phyloP scores from a whole-genome alignment of 1,284 basidiomycete genomes.

The Naganishia cerealis region DNA sequence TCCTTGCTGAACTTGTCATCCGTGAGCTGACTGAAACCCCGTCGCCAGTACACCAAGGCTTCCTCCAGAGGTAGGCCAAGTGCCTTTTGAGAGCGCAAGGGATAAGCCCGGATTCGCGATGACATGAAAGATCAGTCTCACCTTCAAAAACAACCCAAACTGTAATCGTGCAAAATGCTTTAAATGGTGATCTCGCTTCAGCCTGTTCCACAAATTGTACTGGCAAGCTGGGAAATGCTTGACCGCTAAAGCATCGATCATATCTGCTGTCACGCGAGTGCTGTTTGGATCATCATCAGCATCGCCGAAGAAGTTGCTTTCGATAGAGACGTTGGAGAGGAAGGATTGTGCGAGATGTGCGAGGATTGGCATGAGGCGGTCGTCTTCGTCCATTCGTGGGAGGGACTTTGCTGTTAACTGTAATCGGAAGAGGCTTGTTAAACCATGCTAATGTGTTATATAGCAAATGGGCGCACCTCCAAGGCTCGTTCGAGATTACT shows the following conservation, averaged over 20 bases:
- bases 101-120: background rate
- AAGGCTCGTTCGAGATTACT: slow-evolving; percentile 72
- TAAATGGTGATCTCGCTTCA: slow-evolving; percentile 78
- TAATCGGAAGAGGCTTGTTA: slow-evolving; percentile 28
- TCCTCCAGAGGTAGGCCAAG: slow-evolving; percentile 93
- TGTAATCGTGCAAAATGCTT: slow-evolving; percentile 91
- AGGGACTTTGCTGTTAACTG: slow-evolving; percentile 83
- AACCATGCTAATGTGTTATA: background rate
- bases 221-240: slow-evolving; percentile 96
- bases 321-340: slow-evolving; percentile 72
- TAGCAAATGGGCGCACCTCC: slow-evolving; percentile 61
- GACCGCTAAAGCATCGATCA: slow-evolving; percentile 83
- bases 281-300: slow-evolving; percentile 55
- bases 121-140: slow-evolving; percentile 45
- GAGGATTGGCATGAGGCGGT: slow-evolving; percentile 84
- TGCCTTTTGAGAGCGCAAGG: slow-evolving; percentile 60
- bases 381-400: slow-evolving; percentile 93
- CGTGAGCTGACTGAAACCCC: slow-evolving; percentile 73
- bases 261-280: slow-evolving; percentile 77
- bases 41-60: slow-evolving; percentile 89
- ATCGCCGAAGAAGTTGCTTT: slow-evolving; percentile 44
- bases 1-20: slow-evolving; percentile 99
- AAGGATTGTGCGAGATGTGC: slow-evolving; percentile 92
- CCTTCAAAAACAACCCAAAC: slow-evolving; percentile 94
- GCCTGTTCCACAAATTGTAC: slow-evolving; percentile 80